Evolutionary conservation across 108 stramenopile species (phyloP).

Genomic region (Nannochloropsis salina): DNA sequence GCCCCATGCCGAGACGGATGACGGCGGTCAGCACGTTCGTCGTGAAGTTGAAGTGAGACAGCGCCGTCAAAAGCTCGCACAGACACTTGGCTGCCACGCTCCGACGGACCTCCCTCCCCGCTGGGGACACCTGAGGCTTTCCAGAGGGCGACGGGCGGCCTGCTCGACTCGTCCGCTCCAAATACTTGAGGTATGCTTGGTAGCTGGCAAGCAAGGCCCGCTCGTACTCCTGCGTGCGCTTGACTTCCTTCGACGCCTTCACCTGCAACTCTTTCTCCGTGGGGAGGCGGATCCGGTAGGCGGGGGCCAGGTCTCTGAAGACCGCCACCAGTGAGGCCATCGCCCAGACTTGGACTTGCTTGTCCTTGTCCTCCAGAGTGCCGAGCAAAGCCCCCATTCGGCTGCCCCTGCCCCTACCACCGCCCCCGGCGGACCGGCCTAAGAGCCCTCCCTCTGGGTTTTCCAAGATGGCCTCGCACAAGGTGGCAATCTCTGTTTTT

Average conservation of each 20-base stretch:
- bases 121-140: not conserved
- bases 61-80: conserved; percentile 49
- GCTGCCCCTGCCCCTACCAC: not conserved
- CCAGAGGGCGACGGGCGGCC: too few species aligned
- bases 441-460: conserved; percentile 34
- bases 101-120: not conserved
- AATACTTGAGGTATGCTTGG: conserved; percentile 25
- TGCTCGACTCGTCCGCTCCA: not conserved
- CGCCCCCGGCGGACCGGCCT: conserved; percentile 26
- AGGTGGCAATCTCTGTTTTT: conserved; percentile 34
- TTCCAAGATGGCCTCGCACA: conserved; percentile 44
- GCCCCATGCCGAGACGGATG: conserved; percentile 35
- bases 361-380: conserved; percentile 34
- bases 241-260: conserved; percentile 76
- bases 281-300: conserved; percentile 80
- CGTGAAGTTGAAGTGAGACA: conserved; percentile 52
- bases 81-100: conserved; percentile 35
- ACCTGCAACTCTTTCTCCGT: conserved; percentile 67
- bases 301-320: conserved; percentile 80
- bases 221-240: conserved; percentile 38
- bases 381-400: conserved; percentile 15
- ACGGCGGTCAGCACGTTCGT: conserved; percentile 41
- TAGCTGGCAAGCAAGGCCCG: conserved; percentile 32
- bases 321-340: conserved; percentile 75
- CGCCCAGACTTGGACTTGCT: conserved; percentile 49